phyloP scores from a whole-genome alignment of 768 basidiomycete genomes.

The Hericium coralloides region DNA sequence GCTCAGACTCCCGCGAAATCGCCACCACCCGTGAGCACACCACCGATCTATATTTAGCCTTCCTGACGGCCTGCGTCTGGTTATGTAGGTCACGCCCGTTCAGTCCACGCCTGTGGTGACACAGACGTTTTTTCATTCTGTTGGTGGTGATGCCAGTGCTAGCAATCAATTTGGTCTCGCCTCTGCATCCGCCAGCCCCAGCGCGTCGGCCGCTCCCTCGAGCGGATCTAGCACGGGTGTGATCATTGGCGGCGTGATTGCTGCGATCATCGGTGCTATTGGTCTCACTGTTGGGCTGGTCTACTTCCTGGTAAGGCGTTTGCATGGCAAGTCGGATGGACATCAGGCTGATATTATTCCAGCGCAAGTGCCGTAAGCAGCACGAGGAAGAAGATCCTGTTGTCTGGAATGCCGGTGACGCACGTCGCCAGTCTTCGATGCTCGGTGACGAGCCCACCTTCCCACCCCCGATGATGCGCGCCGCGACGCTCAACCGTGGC shows the following conservation, averaged over 20 bases:
- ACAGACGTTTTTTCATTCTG: constrained; percentile 1
- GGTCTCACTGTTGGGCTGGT: constrained; percentile 23
- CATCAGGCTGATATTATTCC: neutral
- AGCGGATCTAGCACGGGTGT: constrained; percentile 16
- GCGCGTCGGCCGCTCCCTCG: neutral
- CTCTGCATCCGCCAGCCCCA: constrained; percentile 3
- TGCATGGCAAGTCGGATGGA: neutral
- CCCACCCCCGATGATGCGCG: constrained; percentile 26
- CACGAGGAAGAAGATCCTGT: constrained; percentile 24
- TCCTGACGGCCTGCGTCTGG: neutral
- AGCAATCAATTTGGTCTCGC: neutral
- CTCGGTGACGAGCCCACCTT: constrained; percentile 31
- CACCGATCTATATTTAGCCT: neutral
- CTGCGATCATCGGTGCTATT: constrained; percentile 24
- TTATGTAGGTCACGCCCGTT: neutral
- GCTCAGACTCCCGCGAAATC: neutral
- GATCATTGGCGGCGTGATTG: constrained; percentile 28
- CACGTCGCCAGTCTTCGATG: constrained; percentile 57
- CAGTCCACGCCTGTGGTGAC: neutral
- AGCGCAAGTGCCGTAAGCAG: constrained; percentile 19
- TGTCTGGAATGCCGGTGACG: constrained; percentile 45
- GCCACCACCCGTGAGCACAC: neutral
- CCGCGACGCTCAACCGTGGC: neutral
- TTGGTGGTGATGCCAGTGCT: neutral
- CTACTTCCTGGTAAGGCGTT: constrained; percentile 27